Conservation (phyloP, 805 yeast genomes). For the Metschnikowia corniflorae region DNA sequence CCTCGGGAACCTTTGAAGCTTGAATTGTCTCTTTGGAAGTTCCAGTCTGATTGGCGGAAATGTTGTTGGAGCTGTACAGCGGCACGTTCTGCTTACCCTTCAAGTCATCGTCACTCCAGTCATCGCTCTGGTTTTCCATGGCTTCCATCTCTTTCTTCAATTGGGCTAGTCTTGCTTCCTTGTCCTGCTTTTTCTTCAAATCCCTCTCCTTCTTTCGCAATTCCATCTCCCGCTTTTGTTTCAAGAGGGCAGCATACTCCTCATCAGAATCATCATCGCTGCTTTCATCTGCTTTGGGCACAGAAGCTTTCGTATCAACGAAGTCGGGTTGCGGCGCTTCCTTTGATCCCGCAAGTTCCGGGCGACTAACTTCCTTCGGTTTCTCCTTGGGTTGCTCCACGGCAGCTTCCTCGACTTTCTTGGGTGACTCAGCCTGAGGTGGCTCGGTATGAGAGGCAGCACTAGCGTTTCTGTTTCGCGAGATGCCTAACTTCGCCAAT, state of each 20-base stretch:
- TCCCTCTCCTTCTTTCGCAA: constrained; percentile 41
- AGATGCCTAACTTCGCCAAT: constrained; percentile 74
- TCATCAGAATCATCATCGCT: constrained; percentile 42
- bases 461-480: constrained; percentile 30
- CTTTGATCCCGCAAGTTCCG: constrained; percentile 5
- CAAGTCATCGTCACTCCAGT: constrained; percentile 33
- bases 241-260: constrained; percentile 47
- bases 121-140: constrained; percentile 22
- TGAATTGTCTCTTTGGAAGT: not conserved
- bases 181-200: constrained; percentile 51
- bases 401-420: constrained; percentile 2
- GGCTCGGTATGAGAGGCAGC: constrained; percentile 3
- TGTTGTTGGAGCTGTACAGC: constrained; percentile 13
- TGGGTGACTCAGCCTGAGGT: constrained; percentile 11
- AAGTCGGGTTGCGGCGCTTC: constrained; percentile 5
- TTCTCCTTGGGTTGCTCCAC: constrained; percentile 18
- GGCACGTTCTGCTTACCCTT: constrained; percentile 16
- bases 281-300: constrained; percentile 18
- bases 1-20: not conserved
- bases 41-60: constrained; percentile 2
- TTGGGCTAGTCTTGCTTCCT: constrained; percentile 57
- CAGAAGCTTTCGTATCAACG: constrained; percentile 6
- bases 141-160: constrained; percentile 56
- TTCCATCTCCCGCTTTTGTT: constrained; percentile 44
- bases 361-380: not conserved